Base-by-base conservation (phyloP, 148 eudicot species). In the Amaranthus hypochondriacus region DNA sequence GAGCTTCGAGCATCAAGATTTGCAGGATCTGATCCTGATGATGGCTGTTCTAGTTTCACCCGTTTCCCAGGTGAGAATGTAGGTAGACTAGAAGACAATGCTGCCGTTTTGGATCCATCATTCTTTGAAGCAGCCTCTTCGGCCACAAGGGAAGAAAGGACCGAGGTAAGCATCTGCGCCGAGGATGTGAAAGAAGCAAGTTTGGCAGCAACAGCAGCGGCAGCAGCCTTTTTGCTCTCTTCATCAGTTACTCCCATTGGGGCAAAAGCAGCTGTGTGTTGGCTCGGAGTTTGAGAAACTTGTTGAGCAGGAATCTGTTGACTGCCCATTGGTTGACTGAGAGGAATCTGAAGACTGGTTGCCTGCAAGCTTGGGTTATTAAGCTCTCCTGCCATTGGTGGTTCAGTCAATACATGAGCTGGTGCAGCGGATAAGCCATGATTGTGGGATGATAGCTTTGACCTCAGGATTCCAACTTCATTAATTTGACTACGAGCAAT, bases 131-230 rank as follows among this genome's bases (percentile, higher is more conserved):
- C 97, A 64, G 89, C 92, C 73, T 94, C 90, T 84, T 92, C 96
- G 6, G 98, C 98, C 66, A 85, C 93, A n/a, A 94, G 86, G 71
- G 96, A 92, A 9, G 98, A 94, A 62, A 94, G 89, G 62, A 92
- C 83, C 13, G 97, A 92, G 2, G 95, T 80, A 61, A 94, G 88
- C 98, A 94, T 89, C 82, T 88, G 90, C 0, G 97, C 97, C 48
- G 98, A 94, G 28, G 98, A 94, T 11, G 96, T 83, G 47, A 96
- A 94, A 51, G 98, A 93, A 49, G 98, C 79, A 59, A 94, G 98
- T 83, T 88, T 92, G 18, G 97, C 97, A 59, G 93, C 98, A 78
- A 94, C 89, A 15, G 97, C 96, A 11, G 98, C 98, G 3, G 97
- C 98, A 4, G 92, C 83, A 4, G 98, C 90, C 72, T 77, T 92